Evolutionary conservation across 1,139 yeast genomes (phyloP), one percentile per base, ranked within the genome.

Genomic region (Yamadazyma pseudoaaseri): DNA sequence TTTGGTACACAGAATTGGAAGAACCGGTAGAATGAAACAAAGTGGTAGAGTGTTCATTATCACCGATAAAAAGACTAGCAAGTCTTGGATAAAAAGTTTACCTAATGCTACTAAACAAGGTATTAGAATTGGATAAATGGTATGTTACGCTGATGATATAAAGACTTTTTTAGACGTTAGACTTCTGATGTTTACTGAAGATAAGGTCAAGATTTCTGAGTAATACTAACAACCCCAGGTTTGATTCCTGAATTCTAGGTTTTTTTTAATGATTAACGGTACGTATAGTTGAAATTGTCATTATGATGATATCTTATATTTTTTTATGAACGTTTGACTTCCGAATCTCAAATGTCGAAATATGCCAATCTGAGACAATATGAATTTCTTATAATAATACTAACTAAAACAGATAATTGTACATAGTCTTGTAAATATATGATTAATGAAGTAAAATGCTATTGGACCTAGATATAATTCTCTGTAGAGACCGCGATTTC

Each of bases 21-120:
- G 98, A 60, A 92, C 97, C 0, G 97, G 97, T 4, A 69, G 98
- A 53, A 83, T 89, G 83, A 85, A 84, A 34, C 89, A 85, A 53
- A 72, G 83, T 27, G 98, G 98, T 12, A 72, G 96, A 42, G 96
- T 86, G 2, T 81, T 87, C 47, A 66, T 90, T 48, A 78, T 90
- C 38, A 67, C 68, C 21, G 83, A 82, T 47, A 79, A 80, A 44
- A 73, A 73, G 47, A 82, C 86, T 31, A 65, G 65, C 18, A 80
- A 82, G 49, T 72, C 85, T 6, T 89, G 96, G 92, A 81, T 90
- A 18, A 81, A 81, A 50, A 96, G 95, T 3, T 67, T 90, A 30
- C 90, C 92, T 25, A 79, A 73, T 42, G 82, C 84, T 5, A 70
- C 85, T 22, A 76, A 77, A 48, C 73, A 73, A 42, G 78, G 80